These are phyloP conservation scores for Diaporthe citriasiana DNA, from an alignment of 2,329 filamentous ascomycete genomes.

Conservation along the genomic window DNA sequence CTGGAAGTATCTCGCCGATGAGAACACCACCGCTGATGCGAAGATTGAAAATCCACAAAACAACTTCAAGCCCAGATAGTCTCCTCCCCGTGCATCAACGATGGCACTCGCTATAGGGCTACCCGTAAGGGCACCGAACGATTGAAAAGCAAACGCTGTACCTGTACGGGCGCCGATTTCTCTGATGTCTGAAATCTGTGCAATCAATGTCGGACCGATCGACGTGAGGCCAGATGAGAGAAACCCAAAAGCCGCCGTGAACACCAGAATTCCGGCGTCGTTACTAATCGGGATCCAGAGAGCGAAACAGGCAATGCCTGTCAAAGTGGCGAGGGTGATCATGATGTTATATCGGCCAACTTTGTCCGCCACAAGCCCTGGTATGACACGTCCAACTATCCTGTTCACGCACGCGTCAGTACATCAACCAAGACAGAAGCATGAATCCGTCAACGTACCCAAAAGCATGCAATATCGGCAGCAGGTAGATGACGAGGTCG, in stretches of 20 bases:
- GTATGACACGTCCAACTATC: conserved; percentile 51
- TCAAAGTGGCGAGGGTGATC: conserved; percentile 66
- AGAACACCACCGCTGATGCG: conserved; percentile 10
- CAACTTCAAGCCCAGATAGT: conserved; percentile 13
- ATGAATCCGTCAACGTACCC: conserved; percentile 22
- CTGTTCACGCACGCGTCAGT: neutral
- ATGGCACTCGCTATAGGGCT: conserved; percentile 77
- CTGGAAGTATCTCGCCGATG: conserved; percentile 1
- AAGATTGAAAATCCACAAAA: conserved; percentile 16
- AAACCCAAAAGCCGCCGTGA: conserved; percentile 78
- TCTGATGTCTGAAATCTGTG: conserved; percentile 78
- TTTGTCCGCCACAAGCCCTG: conserved; percentile 51
- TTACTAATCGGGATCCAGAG: conserved; percentile 65
- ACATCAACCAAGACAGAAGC: neutral
- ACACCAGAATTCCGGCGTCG: conserved; percentile 73
- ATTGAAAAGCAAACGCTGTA: conserved; percentile 71
- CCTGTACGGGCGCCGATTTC: conserved; percentile 79
- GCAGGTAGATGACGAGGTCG: conserved; percentile 51
- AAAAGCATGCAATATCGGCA: conserved; percentile 57
- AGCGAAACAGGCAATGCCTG: conserved; percentile 59
- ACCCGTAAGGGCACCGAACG: conserved; percentile 75
- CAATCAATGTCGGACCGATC: conserved; percentile 73
- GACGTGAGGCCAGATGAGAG: conserved; percentile 76
- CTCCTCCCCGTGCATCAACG: conserved; percentile 49
- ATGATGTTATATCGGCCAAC: conserved; percentile 62